Evolutionary conservation across 1,284 basidiomycete species (phyloP), one percentile per base, ranked within the genome.

Genomic region (Cystobasidium slooffiae): DNA sequence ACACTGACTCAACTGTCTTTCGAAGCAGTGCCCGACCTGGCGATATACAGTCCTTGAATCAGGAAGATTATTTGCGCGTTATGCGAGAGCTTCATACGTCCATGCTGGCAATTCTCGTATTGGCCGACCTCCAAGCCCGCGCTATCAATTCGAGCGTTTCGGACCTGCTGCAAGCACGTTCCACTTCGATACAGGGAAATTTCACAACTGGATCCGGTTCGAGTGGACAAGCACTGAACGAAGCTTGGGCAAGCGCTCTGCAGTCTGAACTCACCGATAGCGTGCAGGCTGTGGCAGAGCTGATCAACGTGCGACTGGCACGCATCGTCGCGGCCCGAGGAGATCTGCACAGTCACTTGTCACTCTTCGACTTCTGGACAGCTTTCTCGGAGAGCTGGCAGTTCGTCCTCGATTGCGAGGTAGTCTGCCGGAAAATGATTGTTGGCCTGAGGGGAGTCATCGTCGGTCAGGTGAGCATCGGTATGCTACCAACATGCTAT

Each of bases 381-480:
- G 84, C 97, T 69, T 97, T 95, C 85, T 89, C 90, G 75, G 87
- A 88, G 77, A 90, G 90, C 12, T 97, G 94, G 94, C 83, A 86
- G 52, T 98, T 98, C 80, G 92, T 98, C 31, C 86, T 96, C 9
- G 86, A 86, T 74, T 93, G 91, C 78, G 96, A 99, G 82, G 87
- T 88, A 31, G 85, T 96, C 39, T 92, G 90, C 77, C 87, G 89
- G 65, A 86, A 91, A 76, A 97, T 98, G 92, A 93, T 97, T 75
- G 92, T 96, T 59, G 91, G 92, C 5, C 84, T 99, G 37, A 86
- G 95, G 66, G 93, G 93, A 6, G 90, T 89, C 0, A 86, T 93
- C 55, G 88, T 93, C 49, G 87, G 88, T 66, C 93, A 94, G 85
- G 69, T 72, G 8, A 47, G 91, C 90, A 6, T 77, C 76, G 77